Evolutionary conservation across 2,329 filamentous ascomycete genomes (phyloP).

Genomic region (Arthrobotrys sphaeroides): DNA sequence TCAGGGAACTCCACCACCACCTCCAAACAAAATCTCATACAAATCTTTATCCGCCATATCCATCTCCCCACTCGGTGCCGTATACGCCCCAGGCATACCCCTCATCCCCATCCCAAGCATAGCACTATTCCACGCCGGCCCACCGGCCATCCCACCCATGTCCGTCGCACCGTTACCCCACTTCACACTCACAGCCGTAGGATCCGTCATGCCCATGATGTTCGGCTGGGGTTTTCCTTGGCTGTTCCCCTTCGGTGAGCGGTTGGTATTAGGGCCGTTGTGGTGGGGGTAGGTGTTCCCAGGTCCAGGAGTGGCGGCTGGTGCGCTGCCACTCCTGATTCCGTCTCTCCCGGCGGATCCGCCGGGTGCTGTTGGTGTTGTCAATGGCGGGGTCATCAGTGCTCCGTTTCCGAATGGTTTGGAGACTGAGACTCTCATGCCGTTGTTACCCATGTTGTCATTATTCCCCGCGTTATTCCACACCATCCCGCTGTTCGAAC

Average conservation of each 20-base stretch:
- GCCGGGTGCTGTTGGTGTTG: constrained; percentile 25
- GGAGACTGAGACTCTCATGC: constrained; percentile 29
- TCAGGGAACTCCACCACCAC: neutral
- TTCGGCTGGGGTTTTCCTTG: constrained; percentile 15
- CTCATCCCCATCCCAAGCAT: constrained; percentile 50
- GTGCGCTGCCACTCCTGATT: constrained; percentile 38
- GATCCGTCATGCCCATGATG: constrained; percentile 47
- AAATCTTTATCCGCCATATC: constrained; percentile 52
- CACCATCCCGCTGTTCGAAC: constrained; percentile 12
- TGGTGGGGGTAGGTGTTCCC: constrained; percentile 32
- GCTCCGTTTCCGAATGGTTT: constrained; percentile 48
- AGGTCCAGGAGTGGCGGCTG: constrained; percentile 30
- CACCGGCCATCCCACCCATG: constrained; percentile 12
- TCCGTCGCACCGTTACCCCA: constrained; percentile 36
- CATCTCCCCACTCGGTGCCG: constrained; percentile 39
- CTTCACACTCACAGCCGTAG: constrained; percentile 47
- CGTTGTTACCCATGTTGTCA: constrained; percentile 24
- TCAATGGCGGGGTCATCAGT: constrained; percentile 48
- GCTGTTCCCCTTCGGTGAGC: constrained; percentile 30
- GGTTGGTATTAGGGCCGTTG: constrained; percentile 11
- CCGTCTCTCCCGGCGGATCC: constrained; percentile 20
- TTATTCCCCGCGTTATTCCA: constrained; percentile 10
- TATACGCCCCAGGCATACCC: constrained; percentile 35
- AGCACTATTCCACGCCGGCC: constrained; percentile 8
- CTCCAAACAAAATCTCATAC: constrained; percentile 52